Conservation (phyloP, 2,329 filamentous ascomycete genomes). For the Dactylonectria estremocensis region DNA sequence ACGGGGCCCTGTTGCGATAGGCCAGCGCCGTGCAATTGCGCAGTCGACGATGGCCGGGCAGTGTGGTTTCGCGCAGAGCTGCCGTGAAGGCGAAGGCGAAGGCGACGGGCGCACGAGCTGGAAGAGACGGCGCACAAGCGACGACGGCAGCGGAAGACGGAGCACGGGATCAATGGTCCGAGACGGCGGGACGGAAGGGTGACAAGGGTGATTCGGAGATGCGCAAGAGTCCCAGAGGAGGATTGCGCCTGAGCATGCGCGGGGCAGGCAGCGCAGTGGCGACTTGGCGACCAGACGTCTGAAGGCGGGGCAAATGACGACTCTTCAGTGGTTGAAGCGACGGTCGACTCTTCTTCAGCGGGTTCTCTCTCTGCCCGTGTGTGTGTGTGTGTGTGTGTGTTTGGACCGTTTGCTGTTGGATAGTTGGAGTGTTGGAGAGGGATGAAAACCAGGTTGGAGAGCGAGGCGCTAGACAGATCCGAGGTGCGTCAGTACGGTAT, state of each 20-base stretch:
- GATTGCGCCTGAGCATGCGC: slow-evolving; percentile 13
- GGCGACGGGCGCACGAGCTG: too few species aligned
- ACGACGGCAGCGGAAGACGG: not conserved
- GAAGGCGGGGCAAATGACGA: not conserved
- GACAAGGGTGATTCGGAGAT: not conserved
- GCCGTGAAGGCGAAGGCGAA: not conserved
- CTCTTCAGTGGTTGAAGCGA: not conserved
- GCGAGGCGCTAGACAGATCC: slow-evolving; percentile 12
- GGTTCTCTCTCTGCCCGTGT: too few species aligned
- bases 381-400: too few species aligned
- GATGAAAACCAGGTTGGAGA: slow-evolving; percentile 14
- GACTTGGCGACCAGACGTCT: not conserved
- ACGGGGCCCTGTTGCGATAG: slow-evolving; percentile 36
- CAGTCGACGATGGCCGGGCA: slow-evolving; percentile 14
- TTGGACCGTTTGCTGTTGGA: too few species aligned
- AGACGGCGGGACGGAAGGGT: not conserved
- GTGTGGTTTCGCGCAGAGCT: not conserved
- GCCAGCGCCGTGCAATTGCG: slow-evolving; percentile 18
- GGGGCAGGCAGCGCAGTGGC: not conserved
- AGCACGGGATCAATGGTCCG: not conserved
- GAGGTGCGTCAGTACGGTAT: not conserved
- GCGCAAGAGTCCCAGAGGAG: not conserved
- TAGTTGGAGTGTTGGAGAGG: slow-evolving; percentile 1
- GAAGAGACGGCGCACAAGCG: too few species aligned
- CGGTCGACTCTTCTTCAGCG: too few species aligned